Base-by-base conservation (phyloP, 169 alveolate genomes). In the Plasmodium sp. region DNA sequence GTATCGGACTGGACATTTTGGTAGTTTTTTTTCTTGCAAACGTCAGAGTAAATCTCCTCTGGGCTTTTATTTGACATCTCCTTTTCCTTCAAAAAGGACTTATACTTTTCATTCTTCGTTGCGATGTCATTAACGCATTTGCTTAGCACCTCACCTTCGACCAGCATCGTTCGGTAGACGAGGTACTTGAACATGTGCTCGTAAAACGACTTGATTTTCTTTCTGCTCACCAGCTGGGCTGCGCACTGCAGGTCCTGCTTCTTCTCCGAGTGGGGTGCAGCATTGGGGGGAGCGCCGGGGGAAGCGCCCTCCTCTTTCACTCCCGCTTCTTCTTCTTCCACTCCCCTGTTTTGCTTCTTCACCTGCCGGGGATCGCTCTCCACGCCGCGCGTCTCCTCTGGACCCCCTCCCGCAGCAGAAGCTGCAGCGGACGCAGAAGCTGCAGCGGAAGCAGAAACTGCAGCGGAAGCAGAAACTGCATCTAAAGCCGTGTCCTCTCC, bases 171-270 rank as follows among this genome's bases (percentile, higher is more conserved):
- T 75, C 85, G 12, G 12, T 86, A 54, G 6, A 27, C 77, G n/a
- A 86, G 10, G 34, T 71, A 86, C 81, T 86, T 86, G 48, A 51
- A 86, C n/a, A 86, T 31, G 10, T 86, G 93, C n/a, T 86, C 93
- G 56, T 86, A 86, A 56, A 86, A 79, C 0, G 86, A 54, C 56
- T 86, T 77, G 1, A 86, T 77, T 86, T 71, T 86, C 34, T 86
- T 86, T 6, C 83, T 27, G 33, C 36, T 71, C 33, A 10, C 14
- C 2, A 72, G 79, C 41, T 16, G 18, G 12, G 71, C 22, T 5
- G 48, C 92, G 45, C 81, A 56, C 2, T 83, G 92, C 33, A 36
- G 6, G 10, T 83, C 62, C 45, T 58, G 81, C 18, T 83, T 83
- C 48, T 83, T 33, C 6, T 27, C 77, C 5, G 77, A 0, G 27